A percentile compares a stretch with the other conserved stretches of the same genome.
Evolutionary conservation across 2,329 filamentous ascomycete genomes (phyloP).

Genomic region (Colletotrichum sp.): DNA sequence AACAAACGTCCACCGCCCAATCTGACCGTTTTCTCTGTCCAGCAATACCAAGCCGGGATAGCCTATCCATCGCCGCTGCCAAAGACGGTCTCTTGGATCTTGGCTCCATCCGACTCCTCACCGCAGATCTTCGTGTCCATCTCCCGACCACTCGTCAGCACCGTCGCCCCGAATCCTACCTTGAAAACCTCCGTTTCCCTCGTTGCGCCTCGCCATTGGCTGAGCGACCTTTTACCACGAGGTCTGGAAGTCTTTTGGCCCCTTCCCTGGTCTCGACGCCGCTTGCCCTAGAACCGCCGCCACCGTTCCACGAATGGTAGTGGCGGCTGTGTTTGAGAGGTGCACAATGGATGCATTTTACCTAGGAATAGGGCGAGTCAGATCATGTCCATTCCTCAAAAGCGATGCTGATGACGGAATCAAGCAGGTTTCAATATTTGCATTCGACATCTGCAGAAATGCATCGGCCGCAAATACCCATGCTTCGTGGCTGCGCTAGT

Average conservation of each 20-base stretch:
- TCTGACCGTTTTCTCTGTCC: background rate
- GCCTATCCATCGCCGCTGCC: background rate
- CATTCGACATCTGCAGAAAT: background rate
- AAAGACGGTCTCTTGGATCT: background rate
- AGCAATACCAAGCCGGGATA: background rate
- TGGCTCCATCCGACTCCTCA: background rate
- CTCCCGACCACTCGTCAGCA: conserved; percentile 2
- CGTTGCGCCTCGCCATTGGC: background rate
- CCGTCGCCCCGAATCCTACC: background rate
- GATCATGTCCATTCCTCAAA: background rate
- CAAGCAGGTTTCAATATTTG: background rate
- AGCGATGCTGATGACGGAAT: background rate
- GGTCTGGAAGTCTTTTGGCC: background rate
- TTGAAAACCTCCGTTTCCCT: background rate
- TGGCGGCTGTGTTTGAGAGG: background rate
- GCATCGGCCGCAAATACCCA: background rate
- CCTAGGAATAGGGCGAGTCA: background rate
- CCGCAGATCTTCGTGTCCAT: conserved; percentile 15
- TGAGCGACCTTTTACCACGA: background rate
- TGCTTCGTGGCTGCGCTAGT: background rate
- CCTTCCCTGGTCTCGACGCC: background rate
- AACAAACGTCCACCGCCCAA: background rate
- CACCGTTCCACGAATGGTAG: background rate
- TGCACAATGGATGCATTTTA: background rate
- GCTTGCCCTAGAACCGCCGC: background rate